Evolutionary conservation across 2,329 filamentous ascomycete genomes (phyloP), one percentile per base, ranked within the genome.

Genomic region (Fusarium denticulatum): DNA sequence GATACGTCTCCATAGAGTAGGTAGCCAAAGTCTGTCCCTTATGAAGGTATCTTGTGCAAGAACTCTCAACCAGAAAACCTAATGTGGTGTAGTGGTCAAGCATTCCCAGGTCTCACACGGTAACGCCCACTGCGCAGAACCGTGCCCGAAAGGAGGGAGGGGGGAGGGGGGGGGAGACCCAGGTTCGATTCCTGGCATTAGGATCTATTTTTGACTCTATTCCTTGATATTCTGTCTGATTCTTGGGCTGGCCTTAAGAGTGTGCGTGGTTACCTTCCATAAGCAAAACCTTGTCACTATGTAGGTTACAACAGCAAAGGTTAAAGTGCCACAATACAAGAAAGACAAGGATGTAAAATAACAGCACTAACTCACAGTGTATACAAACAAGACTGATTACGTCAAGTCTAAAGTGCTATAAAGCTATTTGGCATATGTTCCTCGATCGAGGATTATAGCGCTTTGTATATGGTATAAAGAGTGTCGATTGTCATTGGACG

Each of bases 311-410:
- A 34, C 12, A 34, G 32, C 18, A 26, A 37, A 28, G 18, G 9
- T 53, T 22, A 37, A 26, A 15, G 20, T 1, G 24, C 32, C 50
- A 28, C n/a, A 9, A n/a, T 8, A 28, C 6, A n/a, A 20, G 18
- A 36, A 5, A 7, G 20, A 8, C 28, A 9, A 6, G 13, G 5
- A 6, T 26, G 6, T 1, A n/a, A 16, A 28, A 7, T 9, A 26
- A 16, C 50, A 37, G 6, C 14, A 18, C 11, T 26, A 7, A 22
- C 13, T 22, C 14, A 36, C 2, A 8, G 10, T 22, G 2, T 5
- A 16, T 28, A 16, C 1, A 15, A 7, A 4, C 16, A 28, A 26
- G 14, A 18, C 18, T 13, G 11, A 37, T 11, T 6, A 22, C 7
- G 6, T 16, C 12, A 26, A 26, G 10, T 37, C 32, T 16, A 47